Percentiles rank a stretch among this genome's conserved stretches.
Conservation (phyloP, 345 rosid genomes). For the Eucalyptus sideroxylon region DNA sequence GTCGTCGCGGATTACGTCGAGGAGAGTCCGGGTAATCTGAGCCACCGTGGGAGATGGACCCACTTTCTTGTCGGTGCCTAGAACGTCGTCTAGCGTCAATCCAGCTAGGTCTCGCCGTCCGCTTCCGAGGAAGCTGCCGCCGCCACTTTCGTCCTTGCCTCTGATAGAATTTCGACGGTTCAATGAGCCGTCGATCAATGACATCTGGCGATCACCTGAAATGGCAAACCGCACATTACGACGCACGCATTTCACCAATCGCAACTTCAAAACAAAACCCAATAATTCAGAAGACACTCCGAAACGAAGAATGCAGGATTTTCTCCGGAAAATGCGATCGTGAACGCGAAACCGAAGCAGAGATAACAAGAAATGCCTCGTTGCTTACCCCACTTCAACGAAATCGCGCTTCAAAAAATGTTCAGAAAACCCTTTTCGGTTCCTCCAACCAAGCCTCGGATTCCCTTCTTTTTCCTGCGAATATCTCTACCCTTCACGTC, state of each 20-base stretch:
- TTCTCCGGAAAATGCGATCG: background rate
- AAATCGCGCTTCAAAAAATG: background rate
- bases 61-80: constrained; percentile 8
- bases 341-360: background rate
- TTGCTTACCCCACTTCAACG: background rate
- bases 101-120: constrained; percentile 17
- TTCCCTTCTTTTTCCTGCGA: background rate
- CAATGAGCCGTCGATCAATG: constrained; percentile 14
- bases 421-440: background rate
- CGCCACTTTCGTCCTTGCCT: background rate
- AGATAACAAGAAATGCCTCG: background rate
- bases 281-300: background rate
- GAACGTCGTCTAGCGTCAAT: constrained; percentile 14
- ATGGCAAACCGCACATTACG: background rate
- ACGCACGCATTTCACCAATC: background rate
- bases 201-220: constrained; percentile 25
- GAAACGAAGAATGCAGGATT: background rate
- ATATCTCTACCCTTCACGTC: background rate
- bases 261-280: background rate
- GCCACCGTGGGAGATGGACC: constrained; percentile 1
- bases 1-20: constrained; percentile 56
- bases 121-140: background rate
- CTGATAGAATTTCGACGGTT: background rate
- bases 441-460: background rate
- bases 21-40: constrained; percentile 27